Evolutionary conservation across 495 filamentous ascomycete genomes (phyloP), one percentile per base, ranked within the genome.

Genomic region (Aspergillus kassunensis): DNA sequence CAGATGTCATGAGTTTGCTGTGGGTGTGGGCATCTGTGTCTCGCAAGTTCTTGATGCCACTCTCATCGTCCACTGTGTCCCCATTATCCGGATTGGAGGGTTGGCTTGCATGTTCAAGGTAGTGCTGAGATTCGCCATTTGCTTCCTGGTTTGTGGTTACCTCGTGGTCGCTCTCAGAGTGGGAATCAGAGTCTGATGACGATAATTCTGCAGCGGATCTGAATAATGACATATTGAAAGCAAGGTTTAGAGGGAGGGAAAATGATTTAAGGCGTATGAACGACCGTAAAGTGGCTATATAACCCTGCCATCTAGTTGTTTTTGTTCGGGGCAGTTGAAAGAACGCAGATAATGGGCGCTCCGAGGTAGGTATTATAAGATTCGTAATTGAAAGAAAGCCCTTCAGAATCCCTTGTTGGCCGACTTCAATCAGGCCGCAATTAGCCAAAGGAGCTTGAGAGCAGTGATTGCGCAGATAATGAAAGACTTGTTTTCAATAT

Each of bases 171-270:
- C 40, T 51, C 33, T 56, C 55, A 0, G 62, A 64, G 21, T 52
- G 62, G 5, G 64, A 63, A 9, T 69, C 67, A 4, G 66, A 60
- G 15, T 70, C 71, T 1, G 69, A 74, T 3, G 71, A 74, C n/a
- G 67, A 65, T 23, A 66, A 58, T 7, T 75, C 73, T 25, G 67
- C 65, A 18, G 70, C 64, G 43, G 70, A 62, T 37, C 66, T 66
- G 49, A 76, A 76, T 68, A 76, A 66, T 10, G 73, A 76, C 73
- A 76, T 76, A 6, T 51, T 65, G 63, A 45, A 30, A 33, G 51
- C 29, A 25, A 9, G n/a, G 48, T 33, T 25, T n/a, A n/a, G n/a
- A n/a, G n/a, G n/a, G n/a, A n/a, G n/a, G n/a, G n/a, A n/a, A n/a
- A n/a, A n/a, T n/a, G n/a, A n/a, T n/a, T n/a, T n/a, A n/a, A n/a